phyloP scores from a whole-genome alignment of 2,329 filamentous ascomycete genomes.

The Celoporthe dispersa region DNA sequence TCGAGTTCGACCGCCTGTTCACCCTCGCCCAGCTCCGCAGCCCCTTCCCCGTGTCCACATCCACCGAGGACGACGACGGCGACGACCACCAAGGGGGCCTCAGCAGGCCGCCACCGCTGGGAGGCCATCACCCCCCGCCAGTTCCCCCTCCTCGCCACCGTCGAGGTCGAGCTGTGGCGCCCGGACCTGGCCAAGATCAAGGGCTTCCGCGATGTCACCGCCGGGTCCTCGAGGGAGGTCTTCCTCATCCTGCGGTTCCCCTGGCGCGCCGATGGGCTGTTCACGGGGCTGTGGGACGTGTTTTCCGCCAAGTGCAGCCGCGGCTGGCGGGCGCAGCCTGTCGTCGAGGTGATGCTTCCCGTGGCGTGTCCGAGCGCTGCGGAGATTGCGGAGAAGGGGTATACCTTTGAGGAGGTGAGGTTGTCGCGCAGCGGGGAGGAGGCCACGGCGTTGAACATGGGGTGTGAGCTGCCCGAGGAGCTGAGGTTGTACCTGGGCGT shows the following conservation, averaged over 20 bases:
- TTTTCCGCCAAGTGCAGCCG: slow-evolving; percentile 56
- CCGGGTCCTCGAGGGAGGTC: slow-evolving; percentile 51
- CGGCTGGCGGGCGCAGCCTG: slow-evolving; percentile 55
- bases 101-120: slow-evolving; percentile 60
- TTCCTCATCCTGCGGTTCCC: slow-evolving; percentile 73
- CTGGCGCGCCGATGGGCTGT: slow-evolving; percentile 55
- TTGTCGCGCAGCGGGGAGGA: slow-evolving; percentile 43
- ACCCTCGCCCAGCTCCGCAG: slow-evolving; percentile 73
- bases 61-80: slow-evolving; percentile 39
- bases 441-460: slow-evolving; percentile 60
- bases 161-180: slow-evolving; percentile 71
- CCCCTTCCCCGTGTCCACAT: slow-evolving; percentile 47
- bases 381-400: slow-evolving; percentile 63
- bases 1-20: slow-evolving; percentile 82
- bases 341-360: slow-evolving; percentile 70
- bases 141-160: slow-evolving; percentile 71
- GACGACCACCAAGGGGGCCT: slow-evolving; percentile 46
- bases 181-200: slow-evolving; percentile 64
- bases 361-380: slow-evolving; percentile 61
- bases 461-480: slow-evolving; percentile 62
- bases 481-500: slow-evolving; percentile 69
- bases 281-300: slow-evolving; percentile 48
- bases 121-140: slow-evolving; percentile 72
- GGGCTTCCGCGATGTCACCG: slow-evolving; percentile 50
- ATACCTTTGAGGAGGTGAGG: slow-evolving; percentile 60